Evolutionary conservation across 2,329 filamentous ascomycete species (phyloP).

Genomic region (Calonectria pteridis): DNA sequence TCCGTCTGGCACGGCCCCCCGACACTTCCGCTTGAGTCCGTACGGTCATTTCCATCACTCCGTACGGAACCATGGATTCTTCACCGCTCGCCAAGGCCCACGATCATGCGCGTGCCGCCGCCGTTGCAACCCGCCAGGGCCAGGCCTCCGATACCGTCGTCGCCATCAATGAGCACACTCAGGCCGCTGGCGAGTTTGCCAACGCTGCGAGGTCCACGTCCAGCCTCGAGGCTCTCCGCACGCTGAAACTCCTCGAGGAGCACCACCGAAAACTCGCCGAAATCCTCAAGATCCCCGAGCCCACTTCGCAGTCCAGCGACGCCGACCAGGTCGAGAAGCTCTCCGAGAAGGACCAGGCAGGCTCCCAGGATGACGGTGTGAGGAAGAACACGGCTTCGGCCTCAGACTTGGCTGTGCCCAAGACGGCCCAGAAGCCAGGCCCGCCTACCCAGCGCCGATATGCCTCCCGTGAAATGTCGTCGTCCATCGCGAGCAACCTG

Average conservation of each 20-base stretch:
- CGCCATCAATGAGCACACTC: slow-evolving; percentile 88
- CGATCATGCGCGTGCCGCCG: slow-evolving; percentile 88
- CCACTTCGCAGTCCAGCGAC: slow-evolving; percentile 50
- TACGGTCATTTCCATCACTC: slow-evolving; percentile 2
- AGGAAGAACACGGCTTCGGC: slow-evolving; percentile 36
- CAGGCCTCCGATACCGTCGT: slow-evolving; percentile 82
- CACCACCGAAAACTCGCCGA: slow-evolving; percentile 89
- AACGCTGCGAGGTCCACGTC: slow-evolving; percentile 81
- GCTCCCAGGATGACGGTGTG: slow-evolving; percentile 35
- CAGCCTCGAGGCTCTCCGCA: slow-evolving; percentile 81
- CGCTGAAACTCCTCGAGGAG: slow-evolving; percentile 85
- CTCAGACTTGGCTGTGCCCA: slow-evolving; percentile 40
- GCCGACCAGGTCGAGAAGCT: slow-evolving; percentile 46
- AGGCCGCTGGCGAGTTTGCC: slow-evolving; percentile 90
- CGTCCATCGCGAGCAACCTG: slow-evolving; percentile 89
- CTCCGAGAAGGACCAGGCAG: slow-evolving; percentile 40
- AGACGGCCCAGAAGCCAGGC: slow-evolving; percentile 44
- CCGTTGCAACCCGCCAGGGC: slow-evolving; percentile 79
- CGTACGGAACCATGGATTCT: slow-evolving; percentile 51
- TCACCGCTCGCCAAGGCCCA: slow-evolving; percentile 74
- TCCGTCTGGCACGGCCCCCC: neutral
- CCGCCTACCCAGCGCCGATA: slow-evolving; percentile 60
- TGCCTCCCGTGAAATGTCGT: slow-evolving; percentile 77
- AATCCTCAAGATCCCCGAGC: slow-evolving; percentile 77
- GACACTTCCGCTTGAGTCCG: neutral